phyloP scores from a whole-genome alignment of 495 filamentous ascomycete genomes.

The Penicillium simplicissimum region DNA sequence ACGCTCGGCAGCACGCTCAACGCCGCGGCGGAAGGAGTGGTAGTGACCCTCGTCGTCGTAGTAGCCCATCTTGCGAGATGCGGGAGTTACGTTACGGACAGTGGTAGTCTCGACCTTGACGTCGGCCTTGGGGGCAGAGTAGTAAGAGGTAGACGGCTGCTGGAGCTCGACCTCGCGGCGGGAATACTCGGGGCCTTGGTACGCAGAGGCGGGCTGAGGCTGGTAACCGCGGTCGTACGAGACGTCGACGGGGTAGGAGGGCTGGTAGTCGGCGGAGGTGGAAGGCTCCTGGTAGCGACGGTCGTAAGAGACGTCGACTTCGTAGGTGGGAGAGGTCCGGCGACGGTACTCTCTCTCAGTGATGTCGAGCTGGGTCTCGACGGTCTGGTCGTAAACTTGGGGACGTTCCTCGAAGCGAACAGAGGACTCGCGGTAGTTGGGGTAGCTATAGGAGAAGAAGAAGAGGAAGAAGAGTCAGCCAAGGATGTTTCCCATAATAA shows the following conservation, averaged over 20 bases:
- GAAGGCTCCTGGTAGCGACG: constrained; percentile 43
- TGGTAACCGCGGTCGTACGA: constrained; percentile 35
- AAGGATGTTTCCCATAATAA: constrained; percentile 1
- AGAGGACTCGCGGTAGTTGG: constrained; percentile 55
- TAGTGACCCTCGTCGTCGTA: constrained; percentile 98
- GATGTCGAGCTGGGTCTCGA: constrained; percentile 68
- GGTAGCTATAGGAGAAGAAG: constrained; percentile 43
- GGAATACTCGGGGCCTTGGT: constrained; percentile 31
- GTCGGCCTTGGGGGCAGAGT: constrained; percentile 39
- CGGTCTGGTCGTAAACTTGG: constrained; percentile 53
- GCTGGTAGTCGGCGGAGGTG: constrained; percentile 34
- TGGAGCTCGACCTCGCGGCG: constrained; percentile 50
- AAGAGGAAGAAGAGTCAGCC: constrained; percentile 26
- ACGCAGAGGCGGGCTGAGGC: constrained; percentile 30
- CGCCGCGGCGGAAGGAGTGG: constrained; percentile 87
- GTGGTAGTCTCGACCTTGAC: constrained; percentile 43
- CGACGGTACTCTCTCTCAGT: constrained; percentile 85
- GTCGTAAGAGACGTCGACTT: constrained; percentile 60
- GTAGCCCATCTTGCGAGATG: constrained; percentile 86
- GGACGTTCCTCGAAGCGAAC: constrained; percentile 55
- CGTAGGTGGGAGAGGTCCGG: constrained; percentile 70
- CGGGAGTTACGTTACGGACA: constrained; percentile 36
- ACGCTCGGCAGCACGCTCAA: constrained; percentile 81
- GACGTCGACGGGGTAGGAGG: constrained; percentile 26
- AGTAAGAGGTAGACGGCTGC: constrained; percentile 46